A percentile compares a stretch with the other conserved stretches of the same genome.
Evolutionary conservation across 345 rosid genomes (phyloP).

Genomic region (Citrus trifoliata): DNA sequence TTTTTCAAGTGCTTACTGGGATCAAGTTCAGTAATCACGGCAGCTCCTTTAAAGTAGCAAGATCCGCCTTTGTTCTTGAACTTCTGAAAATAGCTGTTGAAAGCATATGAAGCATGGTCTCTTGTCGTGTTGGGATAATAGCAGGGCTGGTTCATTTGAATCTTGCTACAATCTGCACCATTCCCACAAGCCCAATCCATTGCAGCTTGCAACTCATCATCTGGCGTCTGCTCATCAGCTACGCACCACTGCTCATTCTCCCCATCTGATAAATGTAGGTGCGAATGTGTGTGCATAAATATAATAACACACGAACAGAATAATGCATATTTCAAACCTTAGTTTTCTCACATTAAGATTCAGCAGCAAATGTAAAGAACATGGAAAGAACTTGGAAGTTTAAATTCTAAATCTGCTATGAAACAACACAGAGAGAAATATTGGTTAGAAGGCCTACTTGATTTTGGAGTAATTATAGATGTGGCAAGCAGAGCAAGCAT

Average conservation of each 20-base stretch:
- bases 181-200: slow-evolving; percentile 75
- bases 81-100: slow-evolving; percentile 69
- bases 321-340: not conserved
- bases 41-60: slow-evolving; percentile 81
- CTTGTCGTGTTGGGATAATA: slow-evolving; percentile 62
- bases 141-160: slow-evolving; percentile 60
- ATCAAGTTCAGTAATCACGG: slow-evolving; percentile 65
- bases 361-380: not conserved
- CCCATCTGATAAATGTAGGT: slow-evolving; percentile 27
- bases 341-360: not conserved
- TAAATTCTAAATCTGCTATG: not conserved
- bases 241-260: slow-evolving; percentile 73
- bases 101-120: slow-evolving; percentile 77
- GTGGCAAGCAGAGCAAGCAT: slow-evolving; percentile 38
- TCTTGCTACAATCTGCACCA: slow-evolving; percentile 60
- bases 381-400: not conserved
- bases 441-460: slow-evolving; percentile 29
- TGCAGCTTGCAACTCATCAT: slow-evolving; percentile 55
- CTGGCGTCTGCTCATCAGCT: slow-evolving; percentile 75
- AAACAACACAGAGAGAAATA: not conserved
- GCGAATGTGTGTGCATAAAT: not conserved
- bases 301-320: not conserved
- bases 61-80: slow-evolving; percentile 64
- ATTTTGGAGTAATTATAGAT: slow-evolving; percentile 29
- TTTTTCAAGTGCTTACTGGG: slow-evolving; percentile 52